A percentile compares a stretch with the other conserved stretches of the same genome.
Evolutionary conservation across 352 stramenopile species (phyloP).

Genomic region (Phytopythium sindhum): DNA sequence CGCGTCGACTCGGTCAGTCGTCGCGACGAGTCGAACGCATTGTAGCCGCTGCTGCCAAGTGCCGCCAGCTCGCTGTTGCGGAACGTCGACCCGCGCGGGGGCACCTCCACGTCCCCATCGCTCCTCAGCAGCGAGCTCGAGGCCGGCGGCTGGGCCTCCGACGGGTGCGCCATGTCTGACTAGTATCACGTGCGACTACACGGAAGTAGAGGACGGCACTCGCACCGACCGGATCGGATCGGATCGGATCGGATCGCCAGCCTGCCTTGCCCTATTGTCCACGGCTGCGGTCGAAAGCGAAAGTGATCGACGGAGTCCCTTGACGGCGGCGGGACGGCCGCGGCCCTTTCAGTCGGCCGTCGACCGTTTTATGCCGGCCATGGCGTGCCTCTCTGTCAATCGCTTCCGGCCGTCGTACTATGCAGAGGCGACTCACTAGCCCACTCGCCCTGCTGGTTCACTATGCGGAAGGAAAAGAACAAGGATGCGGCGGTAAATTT

Average conservation of each 20-base stretch:
- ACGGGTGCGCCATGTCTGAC: background rate
- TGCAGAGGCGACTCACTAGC: background rate
- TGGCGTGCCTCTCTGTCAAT: background rate
- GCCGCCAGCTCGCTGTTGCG: constrained; percentile 40
- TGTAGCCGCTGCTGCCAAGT: constrained; percentile 9
- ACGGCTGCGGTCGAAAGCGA: background rate
- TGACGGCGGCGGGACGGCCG: background rate
- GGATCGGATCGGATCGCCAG: background rate
- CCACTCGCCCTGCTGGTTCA: too few species aligned
- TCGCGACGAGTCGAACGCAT: constrained; percentile 14
- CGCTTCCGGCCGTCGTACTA: background rate
- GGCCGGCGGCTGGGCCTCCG: background rate
- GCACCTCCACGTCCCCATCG: constrained; percentile 3
- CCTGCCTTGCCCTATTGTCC: background rate
- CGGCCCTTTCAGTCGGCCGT: background rate
- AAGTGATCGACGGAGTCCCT: background rate
- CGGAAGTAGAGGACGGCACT: too few species aligned
- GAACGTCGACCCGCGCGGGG: constrained; percentile 21
- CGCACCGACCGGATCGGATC: too few species aligned
- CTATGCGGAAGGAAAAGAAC: too few species aligned
- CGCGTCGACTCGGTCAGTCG: constrained; percentile 33
- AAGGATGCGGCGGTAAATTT: background rate
- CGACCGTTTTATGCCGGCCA: background rate
- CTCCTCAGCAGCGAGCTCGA: constrained; percentile 11
- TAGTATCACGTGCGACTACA: background rate